A percentile compares a stretch with the other conserved stretches of the same genome.
phyloP scores from a whole-genome alignment of 2,329 filamentous ascomycete species.

The Spiromastix sp. region DNA sequence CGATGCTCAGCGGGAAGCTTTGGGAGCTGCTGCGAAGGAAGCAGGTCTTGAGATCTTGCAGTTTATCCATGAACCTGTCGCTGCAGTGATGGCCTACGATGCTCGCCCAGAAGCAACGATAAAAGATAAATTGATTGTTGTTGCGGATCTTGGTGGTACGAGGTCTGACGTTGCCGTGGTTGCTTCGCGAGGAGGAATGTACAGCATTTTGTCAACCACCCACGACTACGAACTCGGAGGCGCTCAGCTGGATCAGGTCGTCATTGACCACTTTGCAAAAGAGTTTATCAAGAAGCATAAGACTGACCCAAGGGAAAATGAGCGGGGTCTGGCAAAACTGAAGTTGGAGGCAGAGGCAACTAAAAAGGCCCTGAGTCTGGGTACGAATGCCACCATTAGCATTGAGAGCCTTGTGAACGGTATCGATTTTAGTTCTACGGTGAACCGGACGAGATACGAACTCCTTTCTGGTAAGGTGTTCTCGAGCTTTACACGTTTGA shows the following conservation, averaged over 20 bases:
- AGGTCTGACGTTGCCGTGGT: conserved; percentile 86
- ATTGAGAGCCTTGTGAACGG: conserved; percentile 85
- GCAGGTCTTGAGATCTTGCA: conserved; percentile 85
- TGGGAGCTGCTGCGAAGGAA: conserved; percentile 65
- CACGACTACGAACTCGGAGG: conserved; percentile 95
- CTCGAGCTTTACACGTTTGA: conserved; percentile 73
- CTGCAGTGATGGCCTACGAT: conserved; percentile 83
- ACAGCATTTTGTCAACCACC: conserved; percentile 83
- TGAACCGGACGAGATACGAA: conserved; percentile 92
- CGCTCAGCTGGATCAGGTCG: conserved; percentile 72
- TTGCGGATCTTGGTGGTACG: conserved; percentile 86
- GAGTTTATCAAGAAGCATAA: conserved; percentile 98
- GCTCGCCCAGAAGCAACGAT: conserved; percentile 64
- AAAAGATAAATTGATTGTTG: conserved; percentile 80
- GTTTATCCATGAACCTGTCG: conserved; percentile 82
- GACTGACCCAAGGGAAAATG: conserved; percentile 73
- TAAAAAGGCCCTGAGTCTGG: conserved; percentile 85
- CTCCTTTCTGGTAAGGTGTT: conserved; percentile 79
- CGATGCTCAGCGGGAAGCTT: conserved; percentile 73
- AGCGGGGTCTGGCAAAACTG: conserved; percentile 78
- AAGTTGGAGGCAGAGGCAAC: conserved; percentile 82
- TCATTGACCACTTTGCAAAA: conserved; percentile 96
- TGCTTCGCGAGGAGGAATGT: conserved; percentile 87
- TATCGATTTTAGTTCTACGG: conserved; percentile 78
- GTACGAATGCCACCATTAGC: conserved; percentile 80